Evolutionary conservation across 306 rosid genomes (phyloP).

Genomic region (Parietaria judaica): DNA sequence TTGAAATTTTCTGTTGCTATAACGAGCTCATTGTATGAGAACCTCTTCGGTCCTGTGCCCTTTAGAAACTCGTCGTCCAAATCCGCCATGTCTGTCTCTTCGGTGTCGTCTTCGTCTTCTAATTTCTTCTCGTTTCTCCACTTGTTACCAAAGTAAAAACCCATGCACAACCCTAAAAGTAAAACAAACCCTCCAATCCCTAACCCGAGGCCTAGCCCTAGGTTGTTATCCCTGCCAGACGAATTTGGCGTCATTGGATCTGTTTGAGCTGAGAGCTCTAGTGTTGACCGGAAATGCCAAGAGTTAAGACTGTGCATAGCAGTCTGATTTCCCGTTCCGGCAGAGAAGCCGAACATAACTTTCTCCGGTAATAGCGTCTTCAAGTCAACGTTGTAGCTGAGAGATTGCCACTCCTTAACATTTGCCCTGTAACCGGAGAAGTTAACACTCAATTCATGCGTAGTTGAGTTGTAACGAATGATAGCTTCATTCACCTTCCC

Average conservation of each 20-base stretch:
- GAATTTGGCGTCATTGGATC: too few species aligned
- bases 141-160: conserved; percentile 13
- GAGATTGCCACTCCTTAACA: neutral
- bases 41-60: conserved; percentile 30
- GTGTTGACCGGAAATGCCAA: conserved; percentile 12
- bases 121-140: neutral
- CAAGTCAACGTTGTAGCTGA: conserved; percentile 15
- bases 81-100: too few species aligned
- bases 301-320: conserved; percentile 5
- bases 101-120: too few species aligned
- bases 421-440: conserved; percentile 14
- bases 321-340: conserved; percentile 3
- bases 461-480: conserved; percentile 26
- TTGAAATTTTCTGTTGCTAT: conserved; percentile 29
- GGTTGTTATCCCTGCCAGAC: neutral
- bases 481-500: conserved; percentile 25
- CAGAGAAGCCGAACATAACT: conserved; percentile 27
- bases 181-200: conserved; percentile 9
- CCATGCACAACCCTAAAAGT: neutral
- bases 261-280: neutral
- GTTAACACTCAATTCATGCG: conserved; percentile 23
- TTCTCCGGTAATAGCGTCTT: conserved; percentile 16
- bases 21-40: conserved; percentile 20
- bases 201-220: conserved; percentile 4
- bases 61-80: conserved; percentile 22